Evolutionary conservation across 2,329 filamentous ascomycete genomes (phyloP), one percentile per base, ranked within the genome.

Genomic region (Paracoccidioides brasiliensis): DNA sequence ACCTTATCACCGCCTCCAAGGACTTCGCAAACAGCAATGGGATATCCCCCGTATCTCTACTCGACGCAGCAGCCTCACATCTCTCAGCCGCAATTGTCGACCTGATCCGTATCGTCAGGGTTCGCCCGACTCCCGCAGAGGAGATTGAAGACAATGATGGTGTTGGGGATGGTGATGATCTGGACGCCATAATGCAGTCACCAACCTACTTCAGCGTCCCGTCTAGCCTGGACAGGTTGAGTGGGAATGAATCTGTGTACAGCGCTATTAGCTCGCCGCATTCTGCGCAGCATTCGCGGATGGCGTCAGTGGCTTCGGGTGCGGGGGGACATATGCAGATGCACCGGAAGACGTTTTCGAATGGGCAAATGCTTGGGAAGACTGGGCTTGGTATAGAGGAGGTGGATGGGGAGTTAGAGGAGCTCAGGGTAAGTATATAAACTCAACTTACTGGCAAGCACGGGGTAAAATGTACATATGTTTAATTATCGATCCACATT

Each of bases 1-100:
- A 91, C 66, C 77, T 98, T 56, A 96, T 97, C 64, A 97, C 91
- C 2, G 89, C 91, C 1, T 86, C 88, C 38, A 95, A 94, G 74
- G 95, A 95, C 66, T 95, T 93, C 69, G 85, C 87, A 38, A 80
- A 82, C 9, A 84, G 89, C 0, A 83, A 82, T 22, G 93, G 93
- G 35, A 80, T 98, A 37, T 91, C 89, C 1, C 93, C 93, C 0
- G 85, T 98, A n/a, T 95, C 89, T 5, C 74, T 98, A 3, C 77
- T 98, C 28, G 93, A 98, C 69, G 93, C 91, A 3, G 91, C 93
- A 2, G 90, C 91, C 6, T 93, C 88, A 30, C 90, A 98, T 71
- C 78, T 97, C 40, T 88, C 89, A 1, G 83, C 87, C 4, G 84
- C 90, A 2, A 79, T 97, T 30, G 84, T 98, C 22, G 90, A 96